Base-by-base conservation (phyloP, 805 yeast species). In the Candida chauliodis region DNA sequence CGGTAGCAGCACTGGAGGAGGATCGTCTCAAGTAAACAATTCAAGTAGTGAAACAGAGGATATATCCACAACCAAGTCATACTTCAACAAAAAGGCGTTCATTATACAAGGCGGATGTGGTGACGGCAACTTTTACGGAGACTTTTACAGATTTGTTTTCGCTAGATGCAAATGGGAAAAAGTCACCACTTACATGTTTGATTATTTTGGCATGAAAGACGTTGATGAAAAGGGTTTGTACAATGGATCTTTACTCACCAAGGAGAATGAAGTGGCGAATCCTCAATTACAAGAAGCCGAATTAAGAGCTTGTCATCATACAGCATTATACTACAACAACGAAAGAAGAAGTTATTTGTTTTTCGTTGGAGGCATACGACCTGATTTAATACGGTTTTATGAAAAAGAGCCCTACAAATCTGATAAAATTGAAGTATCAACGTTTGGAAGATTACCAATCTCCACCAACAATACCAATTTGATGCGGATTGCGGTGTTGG, bases 101-200 rank as follows among this genome's bases (percentile, higher is more conserved):
- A 20, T 68, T 9, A 45, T 68, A 7, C 74, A 68, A 26, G 74
- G 74, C 1, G 74, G 74, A 2, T 59, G 63, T 33, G 55, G 59
- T 40, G 61, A 61, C 13, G 30, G 40, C 8, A 47, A 59, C 9
- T 52, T 55, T 2, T 66, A 55, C 38, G 52, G 63, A 35, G 69
- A 65, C 41, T 50, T 66, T 34, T 61, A 50, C 43, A 25, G 62
- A 23, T 66, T 59, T 46, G 41, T 49, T 6, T 67, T 68, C 37
- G 53, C 48, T 18, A 55, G 59, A 2, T 61, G 63, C 5, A 46
- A 51, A 30, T 68, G 73, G 72, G 54, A 51, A 29, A 43, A 47
- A n/a, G 33, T 60, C 30, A 43, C 47, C 9, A 65, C 72, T 2
- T 66, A 52, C 38, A 55, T 58, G 2, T 64, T 51, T 43, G 67